A percentile compares a stretch with the other conserved stretches of the same genome.
These are phyloP conservation scores for Russula emetica DNA, from an alignment of 768 basidiomycete species.

Conservation along the genomic window DNA sequence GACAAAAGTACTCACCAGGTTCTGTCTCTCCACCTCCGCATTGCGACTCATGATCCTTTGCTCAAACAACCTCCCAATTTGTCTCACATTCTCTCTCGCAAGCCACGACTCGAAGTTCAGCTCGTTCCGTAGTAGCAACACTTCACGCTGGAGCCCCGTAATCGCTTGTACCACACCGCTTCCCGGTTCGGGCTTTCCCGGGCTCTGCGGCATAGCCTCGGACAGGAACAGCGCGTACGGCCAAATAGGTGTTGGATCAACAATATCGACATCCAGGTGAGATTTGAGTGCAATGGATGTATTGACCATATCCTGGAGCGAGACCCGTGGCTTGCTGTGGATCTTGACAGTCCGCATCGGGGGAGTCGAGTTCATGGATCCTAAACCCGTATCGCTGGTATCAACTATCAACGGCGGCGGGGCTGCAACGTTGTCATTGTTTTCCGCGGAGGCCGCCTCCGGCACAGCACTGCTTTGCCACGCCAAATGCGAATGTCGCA, in stretches of 20 bases:
- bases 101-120: conserved; percentile 85
- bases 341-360: conserved; percentile 21
- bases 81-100: conserved; percentile 73
- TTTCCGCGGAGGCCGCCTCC: background rate
- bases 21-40: conserved; percentile 78
- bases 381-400: conserved; percentile 8
- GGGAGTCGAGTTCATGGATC: conserved; percentile 15
- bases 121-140: conserved; percentile 70
- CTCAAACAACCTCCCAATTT: conserved; percentile 75
- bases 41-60: conserved; percentile 67
- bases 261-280: conserved; percentile 58
- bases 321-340: conserved; percentile 37
- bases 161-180: conserved; percentile 59
- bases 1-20: conserved; percentile 50
- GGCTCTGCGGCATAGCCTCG: conserved; percentile 21
- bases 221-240: conserved; percentile 42
- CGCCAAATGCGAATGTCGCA: conserved; percentile 22
- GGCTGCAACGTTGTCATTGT: background rate
- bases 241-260: conserved; percentile 52
- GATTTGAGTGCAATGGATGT: conserved; percentile 72
- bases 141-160: conserved; percentile 67
- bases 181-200: conserved; percentile 36
- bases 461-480: background rate
- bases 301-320: conserved; percentile 71
- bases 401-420: conserved; percentile 12